Evolutionary conservation across 2,329 filamentous ascomycete species (phyloP).

Genomic region (Cercospora berteroae): DNA sequence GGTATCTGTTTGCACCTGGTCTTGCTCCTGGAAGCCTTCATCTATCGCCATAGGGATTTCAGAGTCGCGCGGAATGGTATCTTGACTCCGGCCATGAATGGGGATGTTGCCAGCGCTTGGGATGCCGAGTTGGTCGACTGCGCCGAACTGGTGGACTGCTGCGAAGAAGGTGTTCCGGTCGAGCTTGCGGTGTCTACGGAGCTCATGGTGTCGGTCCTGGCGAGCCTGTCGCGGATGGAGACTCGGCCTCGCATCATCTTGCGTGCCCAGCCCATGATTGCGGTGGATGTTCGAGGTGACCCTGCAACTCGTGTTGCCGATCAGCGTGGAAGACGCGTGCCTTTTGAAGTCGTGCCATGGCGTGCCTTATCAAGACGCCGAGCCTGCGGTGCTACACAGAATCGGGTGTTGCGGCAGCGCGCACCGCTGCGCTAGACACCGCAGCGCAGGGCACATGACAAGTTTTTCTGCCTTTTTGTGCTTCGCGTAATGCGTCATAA

Average conservation of each 20-base stretch:
- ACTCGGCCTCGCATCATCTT: conserved; percentile 4
- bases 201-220: conserved; percentile 1
- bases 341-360: background rate
- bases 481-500: background rate
- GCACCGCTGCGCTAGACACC: background rate
- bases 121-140: background rate
- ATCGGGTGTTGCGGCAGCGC: background rate
- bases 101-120: conserved; percentile 1
- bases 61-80: conserved; percentile 4
- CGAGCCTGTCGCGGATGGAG: background rate
- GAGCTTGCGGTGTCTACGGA: background rate
- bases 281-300: background rate
- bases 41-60: conserved; percentile 4
- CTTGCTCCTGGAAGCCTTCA: background rate
- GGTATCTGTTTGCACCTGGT: background rate
- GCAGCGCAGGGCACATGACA: background rate
- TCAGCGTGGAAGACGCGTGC: background rate
- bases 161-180: conserved; percentile 1
- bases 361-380: background rate
- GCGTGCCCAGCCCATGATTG: conserved; percentile 3
- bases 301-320: background rate
- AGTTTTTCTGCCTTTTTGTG: background rate
- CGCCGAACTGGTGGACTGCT: background rate
- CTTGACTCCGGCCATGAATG: conserved; percentile 7
- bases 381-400: background rate